These are phyloP conservation scores for Chara braunii DNA, from an alignment of 139 green algal species.

Conservation along the genomic window DNA sequence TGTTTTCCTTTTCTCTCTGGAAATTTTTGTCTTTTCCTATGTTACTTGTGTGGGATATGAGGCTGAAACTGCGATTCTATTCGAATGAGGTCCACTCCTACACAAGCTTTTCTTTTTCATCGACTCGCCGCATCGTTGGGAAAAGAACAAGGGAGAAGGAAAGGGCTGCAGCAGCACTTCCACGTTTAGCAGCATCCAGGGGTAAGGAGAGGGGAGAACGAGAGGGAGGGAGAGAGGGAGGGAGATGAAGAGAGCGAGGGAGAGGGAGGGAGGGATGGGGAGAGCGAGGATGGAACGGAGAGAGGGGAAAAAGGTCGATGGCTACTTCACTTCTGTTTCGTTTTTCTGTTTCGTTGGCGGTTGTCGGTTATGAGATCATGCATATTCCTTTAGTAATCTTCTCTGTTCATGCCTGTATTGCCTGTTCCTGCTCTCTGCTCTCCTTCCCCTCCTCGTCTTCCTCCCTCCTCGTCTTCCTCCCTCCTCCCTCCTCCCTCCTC, in stretches of 20 bases:
- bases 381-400: neutral
- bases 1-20: no score
- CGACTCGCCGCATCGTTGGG: no score
- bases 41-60: no score
- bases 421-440: neutral
- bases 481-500: neutral
- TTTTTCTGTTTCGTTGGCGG: neutral
- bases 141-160: no score
- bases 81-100: no score
- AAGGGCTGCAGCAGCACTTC: no score
- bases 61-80: no score
- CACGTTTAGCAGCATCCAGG: no score
- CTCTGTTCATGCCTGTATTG: neutral
- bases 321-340: neutral
- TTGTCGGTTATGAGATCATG: neutral
- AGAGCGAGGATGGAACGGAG: neutral
- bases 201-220: neutral
- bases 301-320: neutral
- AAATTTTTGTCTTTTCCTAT: no score
- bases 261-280: neutral
- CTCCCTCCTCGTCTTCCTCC: neutral
- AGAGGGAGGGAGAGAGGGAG: neutral
- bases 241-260: neutral
- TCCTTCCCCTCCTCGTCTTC: neutral
- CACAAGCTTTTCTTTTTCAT: no score